Conservation (phyloP, 2,329 filamentous ascomycete species). For the Xylariales sp. region DNA sequence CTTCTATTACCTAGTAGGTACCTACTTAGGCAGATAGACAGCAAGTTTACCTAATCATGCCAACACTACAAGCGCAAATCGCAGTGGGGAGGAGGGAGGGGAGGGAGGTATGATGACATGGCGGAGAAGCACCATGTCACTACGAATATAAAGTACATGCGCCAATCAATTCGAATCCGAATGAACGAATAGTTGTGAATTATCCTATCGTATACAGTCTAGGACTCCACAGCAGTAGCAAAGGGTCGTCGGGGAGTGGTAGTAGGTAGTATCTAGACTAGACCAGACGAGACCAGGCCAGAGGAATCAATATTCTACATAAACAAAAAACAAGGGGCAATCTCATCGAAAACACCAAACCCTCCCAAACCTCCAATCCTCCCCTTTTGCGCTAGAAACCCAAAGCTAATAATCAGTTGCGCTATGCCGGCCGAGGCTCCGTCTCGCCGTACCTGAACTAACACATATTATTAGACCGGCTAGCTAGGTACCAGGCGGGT, state of each 20-base stretch:
- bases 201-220: not conserved
- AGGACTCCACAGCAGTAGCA: not conserved
- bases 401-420: slow-evolving; percentile 17
- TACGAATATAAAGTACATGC: not conserved
- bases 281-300: not conserved
- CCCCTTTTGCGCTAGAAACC: slow-evolving; percentile 13
- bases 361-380: too few species aligned
- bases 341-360: not conserved
- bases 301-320: slow-evolving; percentile 1
- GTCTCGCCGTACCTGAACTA: not conserved
- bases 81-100: too few species aligned
- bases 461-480: not conserved
- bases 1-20: too few species aligned
- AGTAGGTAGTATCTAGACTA: not conserved
- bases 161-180: too few species aligned
- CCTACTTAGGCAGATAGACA: too few species aligned
- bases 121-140: not conserved
- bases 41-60: too few species aligned
- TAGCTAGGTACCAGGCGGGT: not conserved
- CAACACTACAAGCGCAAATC: not conserved
- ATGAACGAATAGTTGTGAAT: not conserved
- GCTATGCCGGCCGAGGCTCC: not conserved
- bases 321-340: slow-evolving; percentile 5
- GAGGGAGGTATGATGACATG: slow-evolving; percentile 1
- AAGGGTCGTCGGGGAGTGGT: too few species aligned